phyloP scores from a whole-genome alignment of 2,329 filamentous ascomycete genomes.

The Fusarium sp. region DNA sequence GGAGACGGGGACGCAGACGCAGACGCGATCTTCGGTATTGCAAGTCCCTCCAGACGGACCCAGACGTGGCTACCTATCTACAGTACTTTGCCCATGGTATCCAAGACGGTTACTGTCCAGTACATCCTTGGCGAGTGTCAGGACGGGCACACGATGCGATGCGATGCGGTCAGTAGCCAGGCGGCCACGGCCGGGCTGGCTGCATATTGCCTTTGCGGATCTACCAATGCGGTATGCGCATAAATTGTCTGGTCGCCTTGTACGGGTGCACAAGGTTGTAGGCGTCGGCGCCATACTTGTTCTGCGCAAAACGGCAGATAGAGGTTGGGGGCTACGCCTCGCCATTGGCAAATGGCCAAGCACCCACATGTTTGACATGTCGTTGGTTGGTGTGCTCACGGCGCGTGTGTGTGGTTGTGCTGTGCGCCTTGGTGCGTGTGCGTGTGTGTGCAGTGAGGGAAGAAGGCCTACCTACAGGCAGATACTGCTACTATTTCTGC shows the following conservation, averaged over 20 bases:
- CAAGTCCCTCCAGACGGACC: neutral
- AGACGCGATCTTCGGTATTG: slow-evolving; percentile 2
- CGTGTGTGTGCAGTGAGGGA: neutral
- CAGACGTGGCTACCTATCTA: neutral
- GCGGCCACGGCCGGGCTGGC: slow-evolving; percentile 2
- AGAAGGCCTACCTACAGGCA: neutral
- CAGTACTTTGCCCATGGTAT: neutral
- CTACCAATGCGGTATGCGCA: neutral
- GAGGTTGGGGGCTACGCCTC: slow-evolving; percentile 33
- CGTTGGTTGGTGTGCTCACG: slow-evolving; percentile 29
- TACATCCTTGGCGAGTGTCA: neutral
- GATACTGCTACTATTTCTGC: slow-evolving; percentile 13
- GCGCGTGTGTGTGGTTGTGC: slow-evolving; percentile 25
- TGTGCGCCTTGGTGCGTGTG: neutral
- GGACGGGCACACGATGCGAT: slow-evolving; percentile 2
- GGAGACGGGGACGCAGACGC: neutral
- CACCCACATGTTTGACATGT: slow-evolving; percentile 39
- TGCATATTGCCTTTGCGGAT: slow-evolving; percentile 5
- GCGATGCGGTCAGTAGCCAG: neutral
- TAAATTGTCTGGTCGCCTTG: slow-evolving; percentile 22
- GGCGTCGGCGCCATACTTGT: slow-evolving; percentile 33
- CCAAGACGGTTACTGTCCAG: neutral
- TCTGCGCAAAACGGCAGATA: slow-evolving; percentile 24
- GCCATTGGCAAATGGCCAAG: slow-evolving; percentile 33
- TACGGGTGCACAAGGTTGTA: slow-evolving; percentile 18